These are phyloP conservation scores for Zygotorulaspora mrakii DNA, from an alignment of 1,139 yeast genomes.

Conservation along the genomic window DNA sequence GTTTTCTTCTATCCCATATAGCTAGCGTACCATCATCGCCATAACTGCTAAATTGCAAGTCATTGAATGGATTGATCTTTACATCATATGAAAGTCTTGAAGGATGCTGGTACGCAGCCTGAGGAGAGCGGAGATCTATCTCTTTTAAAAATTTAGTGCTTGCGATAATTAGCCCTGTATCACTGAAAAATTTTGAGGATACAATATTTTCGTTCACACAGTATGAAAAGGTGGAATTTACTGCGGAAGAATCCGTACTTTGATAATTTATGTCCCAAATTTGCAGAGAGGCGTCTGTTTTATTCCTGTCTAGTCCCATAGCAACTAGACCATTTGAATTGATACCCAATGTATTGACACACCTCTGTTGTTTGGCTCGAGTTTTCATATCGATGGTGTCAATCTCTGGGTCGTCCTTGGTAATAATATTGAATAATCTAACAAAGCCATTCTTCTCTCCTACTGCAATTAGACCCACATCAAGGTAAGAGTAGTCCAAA, in stretches of 20 bases:
- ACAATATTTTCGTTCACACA: slow-evolving; percentile 73
- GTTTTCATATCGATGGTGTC: slow-evolving; percentile 36
- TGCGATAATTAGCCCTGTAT: slow-evolving; percentile 63
- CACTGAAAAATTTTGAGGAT: slow-evolving; percentile 64
- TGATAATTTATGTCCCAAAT: slow-evolving; percentile 77
- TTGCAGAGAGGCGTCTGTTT: slow-evolving; percentile 74
- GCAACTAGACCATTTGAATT: slow-evolving; percentile 64
- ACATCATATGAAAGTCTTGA: slow-evolving; percentile 71
- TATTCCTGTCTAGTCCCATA: slow-evolving; percentile 73
- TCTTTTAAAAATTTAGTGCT: slow-evolving; percentile 76
- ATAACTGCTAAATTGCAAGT: slow-evolving; percentile 63
- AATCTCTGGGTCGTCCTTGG: slow-evolving; percentile 16
- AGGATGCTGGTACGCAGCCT: slow-evolving; percentile 69
- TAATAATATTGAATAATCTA: slow-evolving; percentile 56
- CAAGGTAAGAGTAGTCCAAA: slow-evolving; percentile 56
- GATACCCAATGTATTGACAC: slow-evolving; percentile 73
- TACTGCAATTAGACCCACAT: slow-evolving; percentile 61
- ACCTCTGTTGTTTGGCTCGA: slow-evolving; percentile 64
- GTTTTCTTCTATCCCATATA: slow-evolving; percentile 79
- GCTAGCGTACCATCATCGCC: slow-evolving; percentile 84
- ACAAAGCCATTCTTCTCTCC: slow-evolving; percentile 73
- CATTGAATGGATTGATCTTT: slow-evolving; percentile 62
- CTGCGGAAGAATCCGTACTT: slow-evolving; percentile 38
- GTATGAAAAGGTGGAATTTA: slow-evolving; percentile 56
- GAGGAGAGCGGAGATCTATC: slow-evolving; percentile 67